Conservation (phyloP, 768 basidiomycete genomes). For the Galerina marginata region DNA sequence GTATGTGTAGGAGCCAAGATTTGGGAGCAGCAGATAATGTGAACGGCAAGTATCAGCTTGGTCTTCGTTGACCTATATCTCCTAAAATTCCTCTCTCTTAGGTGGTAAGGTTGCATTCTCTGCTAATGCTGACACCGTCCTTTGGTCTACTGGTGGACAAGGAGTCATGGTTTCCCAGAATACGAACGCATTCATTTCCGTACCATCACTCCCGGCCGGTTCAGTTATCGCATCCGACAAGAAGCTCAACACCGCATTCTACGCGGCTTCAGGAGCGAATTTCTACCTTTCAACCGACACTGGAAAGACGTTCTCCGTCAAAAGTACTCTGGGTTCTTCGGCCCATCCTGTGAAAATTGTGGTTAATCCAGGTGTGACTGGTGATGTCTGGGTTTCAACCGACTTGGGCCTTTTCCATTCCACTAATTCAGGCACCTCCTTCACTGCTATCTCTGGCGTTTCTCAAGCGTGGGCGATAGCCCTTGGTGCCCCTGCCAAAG, state of each 20-base stretch:
- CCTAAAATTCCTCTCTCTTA: slow-evolving; percentile 4
- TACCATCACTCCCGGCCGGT: slow-evolving; percentile 54
- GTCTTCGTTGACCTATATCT: not conserved
- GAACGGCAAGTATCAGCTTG: slow-evolving; percentile 27
- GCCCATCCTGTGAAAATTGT: slow-evolving; percentile 55
- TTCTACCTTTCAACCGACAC: slow-evolving; percentile 68
- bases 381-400: slow-evolving; percentile 70
- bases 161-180: slow-evolving; percentile 60
- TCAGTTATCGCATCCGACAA: slow-evolving; percentile 71
- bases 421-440: slow-evolving; percentile 53
- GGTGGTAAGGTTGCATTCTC: slow-evolving; percentile 52
- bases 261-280: slow-evolving; percentile 59
- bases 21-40: slow-evolving; percentile 59
- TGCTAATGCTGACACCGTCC: slow-evolving; percentile 59
- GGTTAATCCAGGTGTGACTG: slow-evolving; percentile 57
- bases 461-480: slow-evolving; percentile 62
- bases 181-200: slow-evolving; percentile 51
- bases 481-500: slow-evolving; percentile 55
- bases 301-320: slow-evolving; percentile 54
- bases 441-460: slow-evolving; percentile 52
- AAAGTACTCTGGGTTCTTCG: slow-evolving; percentile 52
- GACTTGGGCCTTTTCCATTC: slow-evolving; percentile 65
- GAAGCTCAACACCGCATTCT: slow-evolving; percentile 59
- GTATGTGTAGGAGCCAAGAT: slow-evolving; percentile 45
- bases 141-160: slow-evolving; percentile 57